Conservation (phyloP, 495 filamentous ascomycete genomes). For the Tuber borchii region DNA sequence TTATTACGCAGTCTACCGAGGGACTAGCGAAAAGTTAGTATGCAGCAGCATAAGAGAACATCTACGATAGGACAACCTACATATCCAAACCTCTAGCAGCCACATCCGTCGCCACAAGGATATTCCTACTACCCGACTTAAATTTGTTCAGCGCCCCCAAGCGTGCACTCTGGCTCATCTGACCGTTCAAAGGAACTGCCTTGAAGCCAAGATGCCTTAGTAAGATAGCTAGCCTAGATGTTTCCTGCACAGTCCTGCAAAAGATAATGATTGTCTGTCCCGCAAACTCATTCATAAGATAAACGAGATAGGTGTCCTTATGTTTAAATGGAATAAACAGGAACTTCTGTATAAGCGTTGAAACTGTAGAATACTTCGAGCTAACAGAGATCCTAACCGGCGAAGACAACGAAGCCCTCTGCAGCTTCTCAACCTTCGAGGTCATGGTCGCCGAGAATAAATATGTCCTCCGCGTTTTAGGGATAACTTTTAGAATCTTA, state of each 20-base stretch:
- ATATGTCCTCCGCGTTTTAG: constrained; percentile 70
- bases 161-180: constrained; percentile 75
- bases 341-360: constrained; percentile 73
- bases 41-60: not conserved
- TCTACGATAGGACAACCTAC: constrained; percentile 11
- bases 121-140: constrained; percentile 63
- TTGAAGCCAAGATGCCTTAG: constrained; percentile 72
- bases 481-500: constrained; percentile 85
- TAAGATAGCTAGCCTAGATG: constrained; percentile 73
- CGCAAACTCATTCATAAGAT: constrained; percentile 73
- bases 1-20: constrained; percentile 79
- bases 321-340: constrained; percentile 78
- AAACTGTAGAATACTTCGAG: constrained; percentile 80
- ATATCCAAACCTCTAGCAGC: constrained; percentile 94
- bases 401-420: constrained; percentile 76
- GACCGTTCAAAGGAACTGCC: constrained; percentile 86
- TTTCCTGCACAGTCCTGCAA: constrained; percentile 85
- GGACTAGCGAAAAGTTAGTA: constrained; percentile 45
- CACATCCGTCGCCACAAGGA: constrained; percentile 93
- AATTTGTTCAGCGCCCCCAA: constrained; percentile 85
- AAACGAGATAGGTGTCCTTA: constrained; percentile 87
- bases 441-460: constrained; percentile 93
- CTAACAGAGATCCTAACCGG: constrained; percentile 68
- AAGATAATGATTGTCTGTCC: constrained; percentile 86
- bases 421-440: constrained; percentile 83